phyloP scores from a whole-genome alignment of 2,329 filamentous ascomycete species.

The Botrytis elliptica region DNA sequence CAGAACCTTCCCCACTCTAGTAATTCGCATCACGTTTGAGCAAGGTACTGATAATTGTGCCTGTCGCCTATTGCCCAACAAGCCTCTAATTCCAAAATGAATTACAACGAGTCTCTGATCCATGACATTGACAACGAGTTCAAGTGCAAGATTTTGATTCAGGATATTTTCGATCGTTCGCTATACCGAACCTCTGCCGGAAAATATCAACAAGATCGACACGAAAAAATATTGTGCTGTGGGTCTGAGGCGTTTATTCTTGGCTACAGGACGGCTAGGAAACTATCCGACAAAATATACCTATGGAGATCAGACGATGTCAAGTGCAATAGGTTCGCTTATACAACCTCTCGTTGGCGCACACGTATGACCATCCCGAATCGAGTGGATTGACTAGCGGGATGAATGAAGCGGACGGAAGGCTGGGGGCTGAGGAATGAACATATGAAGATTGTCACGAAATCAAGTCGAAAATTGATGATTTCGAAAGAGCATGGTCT shows the following conservation, averaged over 20 bases:
- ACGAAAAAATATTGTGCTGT: neutral
- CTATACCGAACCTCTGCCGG: neutral
- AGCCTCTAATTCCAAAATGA: neutral
- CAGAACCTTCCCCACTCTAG: neutral
- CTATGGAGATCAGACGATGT: neutral
- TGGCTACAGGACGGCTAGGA: neutral
- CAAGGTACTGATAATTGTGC: neutral
- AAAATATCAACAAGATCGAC: neutral
- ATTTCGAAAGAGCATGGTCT: neutral
- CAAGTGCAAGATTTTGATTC: neutral
- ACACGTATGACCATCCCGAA: neutral
- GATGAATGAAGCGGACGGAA: neutral
- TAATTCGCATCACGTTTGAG: neutral
- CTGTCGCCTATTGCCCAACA: neutral
- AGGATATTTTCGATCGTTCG: neutral
- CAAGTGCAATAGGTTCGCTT: neutral
- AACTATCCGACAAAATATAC: neutral
- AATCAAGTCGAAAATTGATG: neutral
- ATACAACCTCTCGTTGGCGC: neutral
- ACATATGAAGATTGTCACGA: neutral
- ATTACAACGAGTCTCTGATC: neutral
- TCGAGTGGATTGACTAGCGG: neutral
- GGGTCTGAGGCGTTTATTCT: neutral
- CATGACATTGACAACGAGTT: neutral
- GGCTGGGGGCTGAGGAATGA: neutral